Conservation (phyloP, 2,329 filamentous ascomycete species). For the Pseudogymnoascus sp. region DNA sequence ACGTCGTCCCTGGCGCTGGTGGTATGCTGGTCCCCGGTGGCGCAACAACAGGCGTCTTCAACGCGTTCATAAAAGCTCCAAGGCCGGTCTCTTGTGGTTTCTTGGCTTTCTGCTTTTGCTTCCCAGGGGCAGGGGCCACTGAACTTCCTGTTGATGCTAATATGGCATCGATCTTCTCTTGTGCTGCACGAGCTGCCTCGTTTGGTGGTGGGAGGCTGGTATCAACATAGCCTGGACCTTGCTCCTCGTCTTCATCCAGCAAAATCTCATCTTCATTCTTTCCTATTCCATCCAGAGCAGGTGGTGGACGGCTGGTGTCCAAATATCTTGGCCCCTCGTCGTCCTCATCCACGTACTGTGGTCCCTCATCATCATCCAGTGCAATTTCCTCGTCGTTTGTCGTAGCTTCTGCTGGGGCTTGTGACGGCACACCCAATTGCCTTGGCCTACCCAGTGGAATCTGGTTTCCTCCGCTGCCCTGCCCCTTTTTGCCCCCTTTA, state of each 20-base stretch:
- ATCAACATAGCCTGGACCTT: constrained; percentile 11
- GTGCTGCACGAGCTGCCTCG: constrained; percentile 19
- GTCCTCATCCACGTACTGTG: constrained; percentile 10
- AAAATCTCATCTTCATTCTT: constrained; percentile 40
- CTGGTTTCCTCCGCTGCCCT: constrained; percentile 27
- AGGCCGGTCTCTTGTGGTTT: background rate
- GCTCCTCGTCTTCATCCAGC: constrained; percentile 31
- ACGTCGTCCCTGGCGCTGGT: constrained; percentile 1
- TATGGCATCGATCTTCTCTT: constrained; percentile 24
- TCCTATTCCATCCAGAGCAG: constrained; percentile 18
- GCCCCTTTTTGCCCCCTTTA: constrained; percentile 28
- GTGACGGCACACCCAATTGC: constrained; percentile 17
- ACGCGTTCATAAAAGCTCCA: constrained; percentile 1
- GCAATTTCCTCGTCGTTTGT: constrained; percentile 22
- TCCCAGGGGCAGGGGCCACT: background rate
- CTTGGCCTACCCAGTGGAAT: constrained; percentile 26
- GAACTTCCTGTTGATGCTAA: constrained; percentile 12
- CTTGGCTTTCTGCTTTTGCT: background rate
- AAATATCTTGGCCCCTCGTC: constrained; percentile 18
- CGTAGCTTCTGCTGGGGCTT: background rate
- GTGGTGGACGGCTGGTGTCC: constrained; percentile 23
- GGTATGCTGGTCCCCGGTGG: background rate
- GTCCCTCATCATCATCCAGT: constrained; percentile 18
- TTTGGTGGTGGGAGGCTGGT: constrained; percentile 9
- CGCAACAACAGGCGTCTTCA: background rate